Evolutionary conservation across 2,329 filamentous ascomycete genomes (phyloP).

Genomic region (Diaporthe australafricana): DNA sequence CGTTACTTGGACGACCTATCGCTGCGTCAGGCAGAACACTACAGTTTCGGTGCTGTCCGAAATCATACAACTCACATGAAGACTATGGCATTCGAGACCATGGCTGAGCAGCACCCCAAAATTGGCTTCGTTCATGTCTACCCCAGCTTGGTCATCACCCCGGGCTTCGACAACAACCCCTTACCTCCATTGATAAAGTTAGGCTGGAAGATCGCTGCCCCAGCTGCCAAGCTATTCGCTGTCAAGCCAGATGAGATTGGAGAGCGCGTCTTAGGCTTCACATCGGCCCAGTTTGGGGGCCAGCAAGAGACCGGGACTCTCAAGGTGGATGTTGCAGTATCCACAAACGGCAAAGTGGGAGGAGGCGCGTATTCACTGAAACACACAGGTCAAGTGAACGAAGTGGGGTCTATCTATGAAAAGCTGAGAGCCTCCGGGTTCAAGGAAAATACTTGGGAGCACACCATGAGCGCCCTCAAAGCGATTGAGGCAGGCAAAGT

Average conservation of each 20-base stretch:
- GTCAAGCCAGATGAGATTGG: conserved; percentile 5
- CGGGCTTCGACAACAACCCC: background rate
- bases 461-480: background rate
- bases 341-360: background rate
- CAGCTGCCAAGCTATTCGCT: background rate
- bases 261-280: background rate
- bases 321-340: background rate
- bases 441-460: background rate
- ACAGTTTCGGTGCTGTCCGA: conserved; percentile 1
- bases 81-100: background rate
- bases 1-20: background rate
- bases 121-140: background rate
- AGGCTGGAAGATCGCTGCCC: background rate
- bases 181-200: background rate
- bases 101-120: background rate
- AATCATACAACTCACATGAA: background rate
- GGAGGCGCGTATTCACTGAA: background rate
- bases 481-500: background rate
- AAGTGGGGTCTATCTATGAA: background rate
- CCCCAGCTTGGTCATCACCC: background rate
- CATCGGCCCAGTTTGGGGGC: background rate
- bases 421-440: background rate
- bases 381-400: background rate
- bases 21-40: background rate
- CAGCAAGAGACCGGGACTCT: background rate